These are phyloP conservation scores for Immersiporthe knoxdaviesiana DNA, from an alignment of 2,329 filamentous ascomycete genomes.

Conservation along the genomic window DNA sequence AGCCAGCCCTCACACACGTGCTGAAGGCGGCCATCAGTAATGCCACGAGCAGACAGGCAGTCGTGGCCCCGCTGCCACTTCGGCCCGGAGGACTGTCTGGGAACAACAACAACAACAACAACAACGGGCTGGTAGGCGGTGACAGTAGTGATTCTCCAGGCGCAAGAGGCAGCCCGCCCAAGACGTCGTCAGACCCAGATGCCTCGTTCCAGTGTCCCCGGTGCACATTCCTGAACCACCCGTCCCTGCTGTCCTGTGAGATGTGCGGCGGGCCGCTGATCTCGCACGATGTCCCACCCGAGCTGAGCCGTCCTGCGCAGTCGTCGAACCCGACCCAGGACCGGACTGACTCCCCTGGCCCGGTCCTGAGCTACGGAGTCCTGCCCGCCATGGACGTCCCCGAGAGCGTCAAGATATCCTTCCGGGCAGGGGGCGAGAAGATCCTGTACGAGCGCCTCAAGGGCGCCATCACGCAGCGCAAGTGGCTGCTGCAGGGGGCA, in stretches of 20 bases:
- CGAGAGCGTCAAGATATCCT: conserved; percentile 88
- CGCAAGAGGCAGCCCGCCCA: conserved; percentile 24
- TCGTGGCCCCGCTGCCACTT: conserved; percentile 37
- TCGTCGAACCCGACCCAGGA: conserved; percentile 36
- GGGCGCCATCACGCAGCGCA: conserved; percentile 84
- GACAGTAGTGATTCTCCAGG: conserved; percentile 24
- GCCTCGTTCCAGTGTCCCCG: conserved; percentile 71
- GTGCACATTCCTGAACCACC: conserved; percentile 93
- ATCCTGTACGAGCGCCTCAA: conserved; percentile 90
- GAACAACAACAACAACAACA: conserved; percentile 12
- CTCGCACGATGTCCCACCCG: conserved; percentile 51
- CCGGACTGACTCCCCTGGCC: conserved; percentile 77
- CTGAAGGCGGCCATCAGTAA: conserved; percentile 85
- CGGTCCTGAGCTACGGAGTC: conserved; percentile 55
- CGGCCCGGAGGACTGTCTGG: conserved; percentile 33
- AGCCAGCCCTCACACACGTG: conserved; percentile 79
- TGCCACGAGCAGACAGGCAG: conserved; percentile 59
- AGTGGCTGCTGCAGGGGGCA: conserved; percentile 91
- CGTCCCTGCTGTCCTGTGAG: conserved; percentile 82
- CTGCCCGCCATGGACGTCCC: conserved; percentile 56
- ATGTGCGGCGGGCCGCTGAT: conserved; percentile 82
- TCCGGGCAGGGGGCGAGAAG: conserved; percentile 85
- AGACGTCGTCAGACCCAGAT: conserved; percentile 37
- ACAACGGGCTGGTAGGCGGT: conserved; percentile 25
- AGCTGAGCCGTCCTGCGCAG: conserved; percentile 44